Evolutionary conservation across 2,329 filamentous ascomycete genomes (phyloP), one percentile per base, ranked within the genome.

Genomic region (Pseudogymnoascus sp.): DNA sequence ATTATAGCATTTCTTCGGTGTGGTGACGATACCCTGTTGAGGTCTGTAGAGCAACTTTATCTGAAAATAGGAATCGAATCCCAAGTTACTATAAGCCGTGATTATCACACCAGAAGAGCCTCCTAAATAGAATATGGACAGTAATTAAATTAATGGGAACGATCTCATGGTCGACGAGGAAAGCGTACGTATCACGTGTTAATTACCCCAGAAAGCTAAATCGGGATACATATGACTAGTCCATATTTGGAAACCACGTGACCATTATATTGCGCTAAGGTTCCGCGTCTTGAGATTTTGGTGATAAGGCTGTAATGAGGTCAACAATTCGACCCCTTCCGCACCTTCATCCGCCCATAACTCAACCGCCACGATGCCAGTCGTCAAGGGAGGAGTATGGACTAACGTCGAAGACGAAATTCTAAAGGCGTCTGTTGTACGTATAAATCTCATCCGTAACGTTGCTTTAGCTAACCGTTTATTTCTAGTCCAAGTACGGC

Each of bases 391-490:
- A 77, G 86, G 86, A 68, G 86, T 88, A 65, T 89, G 86, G 86
- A 88, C 85, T 57, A 89, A 89, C 70, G 87, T 88, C 60, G 85
- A 89, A 81, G 94, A 99, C 78, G 94, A 99, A 76, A 96, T 97
- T 71, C 88, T 99, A 77, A 97, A 97, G 77, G 92, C 91, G 1
- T 22, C 15, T 3, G 41, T 35, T 8, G 41, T 47, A 6, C 8
- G 41, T 37, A 6, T 6, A 25, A 18, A 11, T 43, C 2, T 4
- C 14, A 4, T n/a, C 35, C 33, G 11, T 35, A 12, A 12, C 11
- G 36, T 37, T 15, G 22, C 3, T 14, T 37, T 14, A 37, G 6
- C 36, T 38, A 38, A 38, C n/a, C 36, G 6, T 15, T 38, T 6
- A 25, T 25, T 25, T 25, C 22, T 89, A 62, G 91, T 96, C 66